Evolutionary conservation across 805 yeast genomes (phyloP), one percentile per base, ranked within the genome.

Genomic region (Metschnikowia proteae): DNA sequence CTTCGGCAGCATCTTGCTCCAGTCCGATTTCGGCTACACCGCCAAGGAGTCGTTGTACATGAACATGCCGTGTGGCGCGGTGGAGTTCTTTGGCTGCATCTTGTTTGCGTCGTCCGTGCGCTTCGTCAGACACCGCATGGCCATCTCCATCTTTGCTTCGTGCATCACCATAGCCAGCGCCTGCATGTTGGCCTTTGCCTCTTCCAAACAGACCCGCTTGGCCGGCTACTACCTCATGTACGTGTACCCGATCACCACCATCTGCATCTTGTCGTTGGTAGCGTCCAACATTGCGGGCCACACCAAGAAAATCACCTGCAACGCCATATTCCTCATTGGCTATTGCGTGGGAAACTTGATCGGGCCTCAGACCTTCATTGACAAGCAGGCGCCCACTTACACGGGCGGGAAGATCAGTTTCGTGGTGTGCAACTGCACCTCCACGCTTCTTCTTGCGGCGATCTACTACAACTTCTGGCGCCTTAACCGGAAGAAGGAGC

Each of bases 331-430:
- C 56, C 69, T 65, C 37, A 52, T 68, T 36, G 68, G 68, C 3
- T 65, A 64, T 51, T 58, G 62, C 43, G 62, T 52, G 17, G 70
- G 68, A 10, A 63, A 64, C 28, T 47, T 65, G 29, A 52, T 57
- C 38, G 61, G 61, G 30, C 58, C 60, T 10, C 60, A 58, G 42
- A 58, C 60, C 17, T 58, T 56, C 42, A 60, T 63, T 38, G 61
- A 63, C 0, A 49, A 45, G 3, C 76, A 79, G 55, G 77, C 79
- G 3, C 81, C 81, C 23, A 48, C 52, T 3, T 78, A 75, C 53
- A 57, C 59, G 9, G 65, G 70, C 34, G 82, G 75, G 13, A 70
- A 68, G 49, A 66, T 63, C 30, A 63, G 73, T 38, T 71, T 75
- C 56, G 74, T 70, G 37, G 56, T 62, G 8, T 45, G 60, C n/a